Conservation (phyloP, 2,329 filamentous ascomycete genomes). For the Clarireedia homoeocarpa region DNA sequence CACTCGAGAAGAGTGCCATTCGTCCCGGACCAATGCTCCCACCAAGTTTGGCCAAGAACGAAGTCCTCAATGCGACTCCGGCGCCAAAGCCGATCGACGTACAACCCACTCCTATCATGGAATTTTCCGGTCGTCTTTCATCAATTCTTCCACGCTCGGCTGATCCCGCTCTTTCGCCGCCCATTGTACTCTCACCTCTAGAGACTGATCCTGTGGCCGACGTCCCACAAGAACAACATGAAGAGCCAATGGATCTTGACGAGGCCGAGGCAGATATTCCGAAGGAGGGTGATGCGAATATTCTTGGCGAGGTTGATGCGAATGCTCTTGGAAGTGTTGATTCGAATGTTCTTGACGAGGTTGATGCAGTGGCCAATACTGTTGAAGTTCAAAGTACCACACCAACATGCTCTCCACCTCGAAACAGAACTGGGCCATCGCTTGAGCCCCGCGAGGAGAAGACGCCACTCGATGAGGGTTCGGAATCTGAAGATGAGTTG, state of each 20-base stretch:
- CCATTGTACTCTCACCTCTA: constrained; percentile 6
- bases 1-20: constrained; percentile 19
- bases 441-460: constrained; percentile 43
- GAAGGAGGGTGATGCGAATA: no score
- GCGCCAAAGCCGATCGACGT: not conserved
- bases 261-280: no score
- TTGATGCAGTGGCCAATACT: constrained; percentile 10
- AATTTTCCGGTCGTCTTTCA: constrained; percentile 34
- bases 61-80: constrained; percentile 4
- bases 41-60: constrained; percentile 9
- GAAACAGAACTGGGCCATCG: constrained; percentile 11
- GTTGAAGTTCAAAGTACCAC: constrained; percentile 16
- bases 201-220: constrained; percentile 6
- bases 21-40: constrained; percentile 19
- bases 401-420: constrained; percentile 19
- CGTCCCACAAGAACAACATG: constrained; percentile 5
- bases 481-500: constrained; percentile 49
- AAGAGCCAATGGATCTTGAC: constrained; percentile 14
- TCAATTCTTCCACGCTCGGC: constrained; percentile 32
- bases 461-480: constrained; percentile 36
- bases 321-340: no score
- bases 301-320: no score
- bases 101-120: constrained; percentile 10
- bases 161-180: constrained; percentile 21
- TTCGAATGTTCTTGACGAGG: no score